phyloP scores from a whole-genome alignment of 2,329 filamentous ascomycete genomes.

The Alternaria solani region DNA sequence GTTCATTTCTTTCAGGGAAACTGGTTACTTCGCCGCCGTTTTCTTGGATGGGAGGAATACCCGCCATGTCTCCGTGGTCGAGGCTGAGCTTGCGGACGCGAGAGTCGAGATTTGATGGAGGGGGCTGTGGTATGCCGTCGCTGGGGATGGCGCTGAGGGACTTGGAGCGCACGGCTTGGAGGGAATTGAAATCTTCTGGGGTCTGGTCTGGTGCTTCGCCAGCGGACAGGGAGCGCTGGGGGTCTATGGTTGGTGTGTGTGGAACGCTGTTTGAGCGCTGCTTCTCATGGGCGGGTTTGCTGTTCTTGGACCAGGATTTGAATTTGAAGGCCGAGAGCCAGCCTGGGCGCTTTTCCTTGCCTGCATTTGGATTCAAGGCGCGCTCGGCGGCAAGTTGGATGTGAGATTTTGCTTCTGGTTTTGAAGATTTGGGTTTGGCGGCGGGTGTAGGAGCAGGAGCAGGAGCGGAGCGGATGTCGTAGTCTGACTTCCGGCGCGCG shows the following conservation, averaged over 20 bases:
- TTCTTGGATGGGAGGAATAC: slow-evolving; percentile 19
- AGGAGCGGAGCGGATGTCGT: slow-evolving; percentile 25
- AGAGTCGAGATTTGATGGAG: slow-evolving; percentile 34
- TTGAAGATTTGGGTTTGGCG: not conserved
- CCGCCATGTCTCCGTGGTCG: slow-evolving; percentile 8
- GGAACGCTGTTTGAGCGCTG: slow-evolving; percentile 34
- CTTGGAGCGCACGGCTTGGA: slow-evolving; percentile 45
- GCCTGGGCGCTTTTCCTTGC: slow-evolving; percentile 40
- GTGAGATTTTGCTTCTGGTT: slow-evolving; percentile 27
- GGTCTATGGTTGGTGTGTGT: slow-evolving; percentile 23
- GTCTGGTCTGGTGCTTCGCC: slow-evolving; percentile 12
- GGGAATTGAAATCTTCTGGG: slow-evolving; percentile 26
- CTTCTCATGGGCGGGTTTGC: slow-evolving; percentile 25
- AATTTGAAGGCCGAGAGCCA: slow-evolving; percentile 43
- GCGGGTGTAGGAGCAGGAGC: not conserved
- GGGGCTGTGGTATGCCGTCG: slow-evolving; percentile 11
- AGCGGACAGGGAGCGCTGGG: slow-evolving; percentile 42
- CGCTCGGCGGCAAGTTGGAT: slow-evolving; percentile 34
- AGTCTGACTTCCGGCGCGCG: slow-evolving; percentile 35
- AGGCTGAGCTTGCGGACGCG: slow-evolving; percentile 32
- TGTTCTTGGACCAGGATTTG: slow-evolving; percentile 38
- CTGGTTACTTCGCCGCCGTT: slow-evolving; percentile 15
- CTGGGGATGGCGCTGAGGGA: slow-evolving; percentile 44
- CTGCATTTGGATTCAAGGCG: slow-evolving; percentile 24
- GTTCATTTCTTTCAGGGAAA: slow-evolving; percentile 13